Base-by-base conservation (phyloP, 768 basidiomycete genomes). In the Amanita inopinata region DNA sequence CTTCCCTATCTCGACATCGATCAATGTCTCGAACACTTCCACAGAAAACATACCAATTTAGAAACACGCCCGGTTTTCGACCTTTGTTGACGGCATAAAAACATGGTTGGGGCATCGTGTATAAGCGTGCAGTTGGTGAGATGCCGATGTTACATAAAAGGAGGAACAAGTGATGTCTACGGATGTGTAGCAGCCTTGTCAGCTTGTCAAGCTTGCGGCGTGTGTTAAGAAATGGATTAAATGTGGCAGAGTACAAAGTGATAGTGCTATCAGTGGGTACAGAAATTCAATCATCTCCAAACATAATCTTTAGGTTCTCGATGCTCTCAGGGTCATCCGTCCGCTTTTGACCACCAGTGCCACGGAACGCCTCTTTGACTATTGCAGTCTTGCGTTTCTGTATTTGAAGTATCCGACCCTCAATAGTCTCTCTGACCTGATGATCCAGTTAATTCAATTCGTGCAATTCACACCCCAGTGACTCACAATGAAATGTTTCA, bases 361-460 rank as follows among this genome's bases (percentile, higher is more conserved):
- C 79, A 18, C 78, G 73, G 54, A 92, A 85, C 1, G 89, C 88
- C 55, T 86, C 85, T 51, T 80, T 84, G 15, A 92, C 73, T 36
- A 94, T 85, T 2, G 86, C 86, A 0, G 79, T 88, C 63, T 93
- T 94, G 27, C 87, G 67, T 53, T 82, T 79, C 58, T 93, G 91
- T 15, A 93, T 88, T 50, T 78, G 68, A 4, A 88, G 58, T 48
- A 91, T 87, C 11, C 83, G 76, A 0, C 77, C 77, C 56, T 90
- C 87, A 43, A 90, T 83, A 1, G 86, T 89, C 42, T 82, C 67
- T 7, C 74, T 60, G 2, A 87, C 65, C 84, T 87, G 48, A 10
- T 15, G 24, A 22, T 24, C 31, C 11, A 15, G 30, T 30, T 27
- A 23, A 37, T n/a, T 45, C 5, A 49, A 28, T 20, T 14, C 22